These are phyloP conservation scores for Chrysochromulina tobinii DNA, from an alignment of 78 protist species.

Conservation along the genomic window DNA sequence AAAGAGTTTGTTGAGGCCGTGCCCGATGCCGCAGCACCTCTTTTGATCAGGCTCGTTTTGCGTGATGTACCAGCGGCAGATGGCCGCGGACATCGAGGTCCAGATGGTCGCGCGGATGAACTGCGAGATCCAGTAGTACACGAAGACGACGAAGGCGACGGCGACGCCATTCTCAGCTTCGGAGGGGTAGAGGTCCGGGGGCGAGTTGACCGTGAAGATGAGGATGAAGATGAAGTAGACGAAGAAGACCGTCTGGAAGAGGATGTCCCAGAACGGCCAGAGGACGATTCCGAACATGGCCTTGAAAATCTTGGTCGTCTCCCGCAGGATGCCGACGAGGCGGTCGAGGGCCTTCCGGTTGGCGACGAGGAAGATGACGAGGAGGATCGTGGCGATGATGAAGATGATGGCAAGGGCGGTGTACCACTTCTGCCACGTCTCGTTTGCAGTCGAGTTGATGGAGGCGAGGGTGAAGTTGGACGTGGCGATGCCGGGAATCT, in stretches of 20 bases:
- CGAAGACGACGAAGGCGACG: background rate
- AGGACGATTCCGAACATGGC: background rate
- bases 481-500: too few relatives aligned
- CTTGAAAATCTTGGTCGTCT: constrained; percentile 8
- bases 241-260: background rate
- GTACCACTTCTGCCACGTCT: background rate
- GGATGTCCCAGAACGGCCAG: background rate
- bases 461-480: too few relatives aligned
- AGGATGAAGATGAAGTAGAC: background rate
- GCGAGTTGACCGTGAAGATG: background rate
- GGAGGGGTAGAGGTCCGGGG: background rate
- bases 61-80: background rate
- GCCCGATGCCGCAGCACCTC: background rate
- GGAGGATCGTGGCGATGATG: background rate
- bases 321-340: background rate
- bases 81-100: background rate
- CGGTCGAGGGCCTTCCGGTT: background rate
- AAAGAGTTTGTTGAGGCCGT: background rate
- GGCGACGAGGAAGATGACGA: background rate
- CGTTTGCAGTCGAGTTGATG: background rate
- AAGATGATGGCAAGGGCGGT: background rate
- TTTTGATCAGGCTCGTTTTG: background rate
- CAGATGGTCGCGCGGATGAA: background rate
- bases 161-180: background rate
- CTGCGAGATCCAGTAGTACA: too few relatives aligned